Evolutionary conservation across 2,329 filamentous ascomycete genomes (phyloP).

Genomic region (Salinomyces thailandicus): DNA sequence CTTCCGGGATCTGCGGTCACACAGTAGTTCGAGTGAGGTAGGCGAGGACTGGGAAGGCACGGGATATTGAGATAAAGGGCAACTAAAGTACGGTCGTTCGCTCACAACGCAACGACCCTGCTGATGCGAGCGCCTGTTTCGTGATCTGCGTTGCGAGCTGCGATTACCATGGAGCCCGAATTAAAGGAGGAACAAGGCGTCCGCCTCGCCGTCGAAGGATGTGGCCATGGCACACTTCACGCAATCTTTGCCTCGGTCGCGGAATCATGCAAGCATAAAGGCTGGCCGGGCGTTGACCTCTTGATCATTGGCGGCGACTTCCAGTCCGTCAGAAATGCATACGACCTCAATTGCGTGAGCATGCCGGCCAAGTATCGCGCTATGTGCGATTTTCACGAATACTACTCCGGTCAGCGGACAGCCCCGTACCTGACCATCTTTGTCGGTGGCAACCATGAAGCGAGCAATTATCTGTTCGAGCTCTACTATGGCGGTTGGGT

Average conservation of each 20-base stretch:
- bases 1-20: too few relatives aligned
- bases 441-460: slow-evolving; percentile 91
- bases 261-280: slow-evolving; percentile 56
- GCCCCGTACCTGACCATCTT: slow-evolving; percentile 90
- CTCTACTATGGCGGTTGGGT: slow-evolving; percentile 96
- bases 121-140: too few relatives aligned
- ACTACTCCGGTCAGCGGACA: slow-evolving; percentile 67
- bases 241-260: slow-evolving; percentile 78
- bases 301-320: slow-evolving; percentile 96
- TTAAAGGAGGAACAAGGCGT: slow-evolving; percentile 29
- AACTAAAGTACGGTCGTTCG: too few relatives aligned
- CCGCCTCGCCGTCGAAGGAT: slow-evolving; percentile 77
- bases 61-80: too few relatives aligned
- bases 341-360: slow-evolving; percentile 79
- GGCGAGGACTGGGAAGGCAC: too few relatives aligned
- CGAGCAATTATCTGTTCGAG: slow-evolving; percentile 80
- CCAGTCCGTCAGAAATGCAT: slow-evolving; percentile 79
- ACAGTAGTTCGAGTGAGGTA: too few relatives aligned
- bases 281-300: slow-evolving; percentile 75
- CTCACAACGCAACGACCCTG: too few relatives aligned
- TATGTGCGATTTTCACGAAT: slow-evolving; percentile 87
- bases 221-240: slow-evolving; percentile 83
- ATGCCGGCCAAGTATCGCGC: slow-evolving; percentile 79
- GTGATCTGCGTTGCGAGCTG: too few relatives aligned
- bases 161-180: slow-evolving; percentile 8